These are phyloP conservation scores for Auricularia heimuer DNA, from an alignment of 768 basidiomycete genomes.

Conservation along the genomic window DNA sequence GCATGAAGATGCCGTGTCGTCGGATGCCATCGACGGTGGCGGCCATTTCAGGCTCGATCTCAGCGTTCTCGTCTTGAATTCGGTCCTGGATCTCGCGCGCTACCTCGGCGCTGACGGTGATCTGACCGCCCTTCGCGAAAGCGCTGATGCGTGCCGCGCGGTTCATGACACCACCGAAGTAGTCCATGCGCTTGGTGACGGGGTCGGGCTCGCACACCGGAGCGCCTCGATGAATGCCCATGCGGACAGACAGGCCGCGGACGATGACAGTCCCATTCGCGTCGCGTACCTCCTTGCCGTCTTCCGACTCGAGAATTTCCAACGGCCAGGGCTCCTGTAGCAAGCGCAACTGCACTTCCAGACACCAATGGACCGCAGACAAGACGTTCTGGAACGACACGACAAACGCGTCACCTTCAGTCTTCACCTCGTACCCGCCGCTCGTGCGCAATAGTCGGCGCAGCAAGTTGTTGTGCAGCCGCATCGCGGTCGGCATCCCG, in stretches of 20 bases:
- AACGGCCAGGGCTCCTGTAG: constrained; percentile 81
- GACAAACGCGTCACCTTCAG: constrained; percentile 99
- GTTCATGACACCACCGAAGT: constrained; percentile 95
- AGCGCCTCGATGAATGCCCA: constrained; percentile 91
- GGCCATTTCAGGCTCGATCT: constrained; percentile 49
- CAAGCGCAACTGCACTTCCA: constrained; percentile 76
- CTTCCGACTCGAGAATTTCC: constrained; percentile 87
- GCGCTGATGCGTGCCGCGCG: constrained; percentile 78
- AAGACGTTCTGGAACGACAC: constrained; percentile 89
- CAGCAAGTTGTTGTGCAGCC: constrained; percentile 77
- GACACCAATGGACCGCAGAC: constrained; percentile 81
- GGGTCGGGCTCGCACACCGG: constrained; percentile 89
- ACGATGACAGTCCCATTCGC: constrained; percentile 57
- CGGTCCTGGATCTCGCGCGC: constrained; percentile 67
- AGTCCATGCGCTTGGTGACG: constrained; percentile 93
- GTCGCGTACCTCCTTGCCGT: constrained; percentile 74
- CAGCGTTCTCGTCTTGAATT: constrained; percentile 32
- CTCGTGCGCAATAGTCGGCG: constrained; percentile 79
- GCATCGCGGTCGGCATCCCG: constrained; percentile 91
- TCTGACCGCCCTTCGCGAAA: constrained; percentile 83
- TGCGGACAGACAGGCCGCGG: constrained; percentile 85
- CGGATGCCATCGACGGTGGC: constrained; percentile 68
- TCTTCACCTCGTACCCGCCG: constrained; percentile 98
- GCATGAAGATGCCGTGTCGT: constrained; percentile 56
- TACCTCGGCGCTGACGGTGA: constrained; percentile 84